Evolutionary conservation across 306 rosid species (phyloP).

Genomic region (Lathyrus sativus): DNA sequence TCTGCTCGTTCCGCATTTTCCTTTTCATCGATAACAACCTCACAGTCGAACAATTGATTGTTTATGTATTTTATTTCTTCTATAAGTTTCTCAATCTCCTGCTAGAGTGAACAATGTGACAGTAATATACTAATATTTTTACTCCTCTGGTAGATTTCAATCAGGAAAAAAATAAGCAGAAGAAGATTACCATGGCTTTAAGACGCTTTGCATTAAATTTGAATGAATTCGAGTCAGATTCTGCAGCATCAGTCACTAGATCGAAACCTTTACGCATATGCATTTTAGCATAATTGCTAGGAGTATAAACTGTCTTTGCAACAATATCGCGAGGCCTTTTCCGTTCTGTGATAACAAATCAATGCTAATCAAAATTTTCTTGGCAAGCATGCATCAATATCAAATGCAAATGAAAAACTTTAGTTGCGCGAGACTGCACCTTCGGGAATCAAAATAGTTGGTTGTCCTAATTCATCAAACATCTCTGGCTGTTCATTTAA

Average conservation of each 20-base stretch:
- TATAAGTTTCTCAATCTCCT: constrained; percentile 38
- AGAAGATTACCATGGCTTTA: constrained; percentile 33
- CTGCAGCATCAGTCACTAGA: constrained; percentile 16
- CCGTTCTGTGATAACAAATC: constrained; percentile 11
- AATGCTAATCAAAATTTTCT: background rate
- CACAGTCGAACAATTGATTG: constrained; percentile 40
- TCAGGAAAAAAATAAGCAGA: background rate
- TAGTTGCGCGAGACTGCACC: background rate
- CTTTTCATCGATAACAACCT: constrained; percentile 40
- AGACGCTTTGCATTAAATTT: constrained; percentile 20
- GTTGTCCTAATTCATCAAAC: constrained; percentile 12
- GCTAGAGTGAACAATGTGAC: constrained; percentile 21
- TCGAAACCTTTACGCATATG: background rate
- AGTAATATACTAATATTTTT: background rate
- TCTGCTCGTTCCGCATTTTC: constrained; percentile 14
- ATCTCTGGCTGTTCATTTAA: too few species aligned
- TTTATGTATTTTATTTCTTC: constrained; percentile 49
- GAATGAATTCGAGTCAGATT: constrained; percentile 11
- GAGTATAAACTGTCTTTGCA: constrained; percentile 23
- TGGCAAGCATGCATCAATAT: constrained; percentile 4
- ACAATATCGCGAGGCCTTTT: constrained; percentile 13
- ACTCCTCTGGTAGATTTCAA: background rate
- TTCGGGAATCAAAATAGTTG: background rate
- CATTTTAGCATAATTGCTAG: background rate
- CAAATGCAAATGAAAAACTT: background rate